A percentile compares a stretch with the other conserved stretches of the same genome.
These are phyloP conservation scores for Verticillium tricorpus DNA, from an alignment of 2,329 filamentous ascomycete genomes.

Conservation along the genomic window DNA sequence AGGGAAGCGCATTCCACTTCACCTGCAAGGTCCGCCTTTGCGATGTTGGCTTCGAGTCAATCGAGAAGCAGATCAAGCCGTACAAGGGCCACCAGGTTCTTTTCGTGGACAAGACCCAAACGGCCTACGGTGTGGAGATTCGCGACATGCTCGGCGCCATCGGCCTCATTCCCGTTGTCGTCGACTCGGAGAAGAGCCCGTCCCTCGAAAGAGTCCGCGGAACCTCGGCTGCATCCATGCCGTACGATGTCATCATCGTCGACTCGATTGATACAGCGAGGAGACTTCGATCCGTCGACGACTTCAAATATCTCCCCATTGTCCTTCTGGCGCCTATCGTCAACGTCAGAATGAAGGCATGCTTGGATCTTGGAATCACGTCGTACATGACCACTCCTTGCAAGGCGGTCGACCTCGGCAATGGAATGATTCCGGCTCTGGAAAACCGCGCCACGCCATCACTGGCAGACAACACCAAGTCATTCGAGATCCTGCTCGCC, in stretches of 20 bases:
- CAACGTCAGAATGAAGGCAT: slow-evolving; percentile 87
- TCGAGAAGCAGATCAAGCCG: slow-evolving; percentile 80
- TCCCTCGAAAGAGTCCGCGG: slow-evolving; percentile 48
- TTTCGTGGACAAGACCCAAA: slow-evolving; percentile 89
- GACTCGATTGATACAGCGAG: slow-evolving; percentile 91
- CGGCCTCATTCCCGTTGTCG: slow-evolving; percentile 75
- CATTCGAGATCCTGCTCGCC: slow-evolving; percentile 89
- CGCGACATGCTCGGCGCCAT: slow-evolving; percentile 72
- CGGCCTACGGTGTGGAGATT: slow-evolving; percentile 71
- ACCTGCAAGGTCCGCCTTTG: slow-evolving; percentile 88
- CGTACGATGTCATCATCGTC: slow-evolving; percentile 93
- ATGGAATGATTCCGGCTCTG: slow-evolving; percentile 91
- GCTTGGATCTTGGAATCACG: slow-evolving; percentile 92
- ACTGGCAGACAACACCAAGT: slow-evolving; percentile 88
- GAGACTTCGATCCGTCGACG: slow-evolving; percentile 77
- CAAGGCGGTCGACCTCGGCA: slow-evolving; percentile 87
- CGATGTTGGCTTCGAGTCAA: slow-evolving; percentile 69
- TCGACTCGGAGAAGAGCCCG: slow-evolving; percentile 70
- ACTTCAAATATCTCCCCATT: slow-evolving; percentile 97
- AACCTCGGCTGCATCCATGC: slow-evolving; percentile 49
- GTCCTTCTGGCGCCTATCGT: slow-evolving; percentile 87
- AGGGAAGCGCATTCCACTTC: slow-evolving; percentile 94
- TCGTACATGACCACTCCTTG: slow-evolving; percentile 99
- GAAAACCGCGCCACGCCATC: slow-evolving; percentile 90
- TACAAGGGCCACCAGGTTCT: slow-evolving; percentile 90